phyloP scores from a whole-genome alignment of 768 basidiomycete species.

The Russula foetens region DNA sequence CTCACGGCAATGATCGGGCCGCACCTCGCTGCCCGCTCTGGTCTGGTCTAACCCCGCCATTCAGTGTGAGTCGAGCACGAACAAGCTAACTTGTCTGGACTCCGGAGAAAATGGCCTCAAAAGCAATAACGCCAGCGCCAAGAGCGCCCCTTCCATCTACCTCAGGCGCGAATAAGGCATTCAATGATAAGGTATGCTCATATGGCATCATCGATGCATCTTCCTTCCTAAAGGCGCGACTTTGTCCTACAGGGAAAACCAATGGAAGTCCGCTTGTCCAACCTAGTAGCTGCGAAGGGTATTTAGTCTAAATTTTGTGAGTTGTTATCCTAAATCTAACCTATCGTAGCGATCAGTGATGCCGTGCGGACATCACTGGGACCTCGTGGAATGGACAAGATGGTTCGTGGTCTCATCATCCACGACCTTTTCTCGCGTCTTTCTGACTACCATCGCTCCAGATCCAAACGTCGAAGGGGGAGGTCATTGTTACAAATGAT shows the following conservation, averaged over 20 bases:
- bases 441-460: slow-evolving; percentile 26
- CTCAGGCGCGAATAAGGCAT: slow-evolving; percentile 35
- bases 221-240: slow-evolving; percentile 25
- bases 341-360: slow-evolving; percentile 78
- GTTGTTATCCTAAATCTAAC: slow-evolving; percentile 7
- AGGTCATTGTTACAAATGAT: slow-evolving; percentile 97
- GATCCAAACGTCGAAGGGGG: slow-evolving; percentile 96
- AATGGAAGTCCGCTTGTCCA: slow-evolving; percentile 94
- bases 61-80: no score
- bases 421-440: neutral
- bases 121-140: slow-evolving; percentile 19
- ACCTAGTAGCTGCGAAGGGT: slow-evolving; percentile 98
- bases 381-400: slow-evolving; percentile 99
- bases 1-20: neutral
- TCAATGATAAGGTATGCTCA: slow-evolving; percentile 71
- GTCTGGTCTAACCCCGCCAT: no score
- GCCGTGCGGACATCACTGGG: slow-evolving; percentile 95
- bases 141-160: slow-evolving; percentile 11
- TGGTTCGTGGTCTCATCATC: slow-evolving; percentile 45
- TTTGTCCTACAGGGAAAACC: slow-evolving; percentile 70
- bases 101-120: slow-evolving; percentile 24
- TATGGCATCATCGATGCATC: neutral
- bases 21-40: no score
- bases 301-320: slow-evolving; percentile 19
- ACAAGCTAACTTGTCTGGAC: no score